These are phyloP conservation scores for Hippophae gyantsensis DNA, from an alignment of 306 rosid genomes.

Conservation along the genomic window DNA sequence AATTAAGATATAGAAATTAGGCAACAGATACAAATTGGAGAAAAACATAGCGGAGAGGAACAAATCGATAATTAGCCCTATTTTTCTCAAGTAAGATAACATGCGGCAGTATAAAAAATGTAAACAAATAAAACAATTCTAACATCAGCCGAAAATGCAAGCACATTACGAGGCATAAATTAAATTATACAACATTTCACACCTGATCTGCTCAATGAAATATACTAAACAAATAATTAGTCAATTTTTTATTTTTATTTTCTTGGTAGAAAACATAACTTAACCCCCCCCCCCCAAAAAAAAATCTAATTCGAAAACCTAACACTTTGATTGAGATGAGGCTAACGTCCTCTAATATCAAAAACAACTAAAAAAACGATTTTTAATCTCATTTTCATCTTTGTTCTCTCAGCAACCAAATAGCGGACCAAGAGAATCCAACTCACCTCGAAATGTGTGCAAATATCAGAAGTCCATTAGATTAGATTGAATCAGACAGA, in stretches of 20 bases:
- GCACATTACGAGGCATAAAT: constrained; percentile 14
- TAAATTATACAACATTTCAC: background rate
- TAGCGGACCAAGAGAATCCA: constrained; percentile 20
- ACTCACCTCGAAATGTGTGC: constrained; percentile 32
- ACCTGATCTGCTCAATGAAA: constrained; percentile 31
- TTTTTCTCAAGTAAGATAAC: constrained; percentile 1
- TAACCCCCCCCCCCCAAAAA: no score
- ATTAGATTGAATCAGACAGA: constrained; percentile 19
- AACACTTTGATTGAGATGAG: no score
- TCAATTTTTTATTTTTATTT: background rate
- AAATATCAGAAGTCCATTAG: constrained; percentile 38
- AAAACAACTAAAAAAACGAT: background rate
- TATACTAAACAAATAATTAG: constrained; percentile 22
- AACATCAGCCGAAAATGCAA: constrained; percentile 16
- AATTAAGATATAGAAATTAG: background rate
- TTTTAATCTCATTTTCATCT: constrained; percentile 1
- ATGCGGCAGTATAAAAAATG: constrained; percentile 1
- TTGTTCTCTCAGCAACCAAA: constrained; percentile 13
- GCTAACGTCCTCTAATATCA: no score
- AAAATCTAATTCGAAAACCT: no score
- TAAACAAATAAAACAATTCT: constrained; percentile 1
- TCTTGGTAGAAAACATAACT: no score
- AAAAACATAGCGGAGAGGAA: background rate
- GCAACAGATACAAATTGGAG: constrained; percentile 13
- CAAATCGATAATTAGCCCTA: constrained; percentile 8